phyloP scores from a whole-genome alignment of 495 filamentous ascomycete species.

The Rhizodiscina lignyota region DNA sequence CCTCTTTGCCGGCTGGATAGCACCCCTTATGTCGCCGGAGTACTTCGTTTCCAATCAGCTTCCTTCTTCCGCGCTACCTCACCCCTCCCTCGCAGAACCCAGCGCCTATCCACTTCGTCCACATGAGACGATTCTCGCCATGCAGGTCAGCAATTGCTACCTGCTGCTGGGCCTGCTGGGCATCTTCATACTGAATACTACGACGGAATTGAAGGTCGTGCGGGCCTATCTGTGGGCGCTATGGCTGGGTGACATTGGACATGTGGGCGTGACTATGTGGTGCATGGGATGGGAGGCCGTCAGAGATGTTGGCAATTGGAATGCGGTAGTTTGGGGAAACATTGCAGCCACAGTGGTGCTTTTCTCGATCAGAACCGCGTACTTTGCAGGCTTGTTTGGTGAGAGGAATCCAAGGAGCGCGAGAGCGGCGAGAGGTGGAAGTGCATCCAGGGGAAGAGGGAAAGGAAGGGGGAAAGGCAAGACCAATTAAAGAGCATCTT shows the following conservation, averaged over 20 bases:
- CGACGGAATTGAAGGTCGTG: constrained; percentile 45
- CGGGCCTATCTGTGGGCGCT: constrained; percentile 50
- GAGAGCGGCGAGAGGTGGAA: no score
- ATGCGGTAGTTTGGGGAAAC: constrained; percentile 57
- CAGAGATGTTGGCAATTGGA: constrained; percentile 43
- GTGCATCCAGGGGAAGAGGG: no score
- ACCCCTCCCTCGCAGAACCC: neutral
- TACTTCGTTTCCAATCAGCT: constrained; percentile 45
- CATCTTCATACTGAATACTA: constrained; percentile 40
- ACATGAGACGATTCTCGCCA: constrained; percentile 31
- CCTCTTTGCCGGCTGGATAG: constrained; percentile 40
- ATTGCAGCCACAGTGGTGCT: constrained; percentile 42
- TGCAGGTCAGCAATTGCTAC: constrained; percentile 55
- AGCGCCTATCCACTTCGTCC: neutral
- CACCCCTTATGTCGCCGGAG: constrained; percentile 34
- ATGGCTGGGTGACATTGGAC: constrained; percentile 50
- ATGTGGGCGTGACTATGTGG: constrained; percentile 44
- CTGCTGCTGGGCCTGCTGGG: constrained; percentile 46
- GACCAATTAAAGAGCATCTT: no score
- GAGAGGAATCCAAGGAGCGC: no score
- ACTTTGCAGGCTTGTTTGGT: constrained; percentile 43
- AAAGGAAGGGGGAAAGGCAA: no score
- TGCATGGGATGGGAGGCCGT: constrained; percentile 38
- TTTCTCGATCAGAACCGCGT: constrained; percentile 36
- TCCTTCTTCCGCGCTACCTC: constrained; percentile 7